These are phyloP conservation scores for Rhododendron mucronatum DNA, from an alignment of 148 eudicot species.

Conservation along the genomic window DNA sequence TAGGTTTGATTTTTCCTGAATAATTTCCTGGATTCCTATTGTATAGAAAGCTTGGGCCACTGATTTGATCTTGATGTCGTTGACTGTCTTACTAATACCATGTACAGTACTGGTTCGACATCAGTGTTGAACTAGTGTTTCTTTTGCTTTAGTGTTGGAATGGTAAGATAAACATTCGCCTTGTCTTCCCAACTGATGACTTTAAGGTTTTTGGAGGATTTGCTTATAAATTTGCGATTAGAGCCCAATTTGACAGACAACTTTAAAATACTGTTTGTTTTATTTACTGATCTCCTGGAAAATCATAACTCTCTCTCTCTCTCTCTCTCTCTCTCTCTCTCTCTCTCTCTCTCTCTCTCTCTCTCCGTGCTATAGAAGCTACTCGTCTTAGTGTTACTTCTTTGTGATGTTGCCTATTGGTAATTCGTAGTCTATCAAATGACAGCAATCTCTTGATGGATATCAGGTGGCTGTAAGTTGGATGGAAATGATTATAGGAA, in stretches of 20 bases:
- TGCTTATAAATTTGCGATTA: not conserved
- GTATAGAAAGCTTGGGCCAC: not conserved
- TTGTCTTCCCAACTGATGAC: not conserved
- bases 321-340: not conserved
- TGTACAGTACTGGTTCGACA: not conserved
- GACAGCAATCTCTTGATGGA: conserved; percentile 11
- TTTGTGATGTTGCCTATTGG: not conserved
- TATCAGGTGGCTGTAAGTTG: conserved; percentile 15
- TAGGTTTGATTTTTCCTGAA: not conserved
- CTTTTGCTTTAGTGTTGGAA: not conserved
- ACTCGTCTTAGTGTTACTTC: not conserved
- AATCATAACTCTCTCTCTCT: not conserved
- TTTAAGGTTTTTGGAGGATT: not conserved
- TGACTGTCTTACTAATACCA: not conserved
- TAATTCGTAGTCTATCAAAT: not conserved
- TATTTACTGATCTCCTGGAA: not conserved
- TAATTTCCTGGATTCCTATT: not conserved
- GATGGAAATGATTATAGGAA: conserved; percentile 26
- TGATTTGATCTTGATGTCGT: not conserved
- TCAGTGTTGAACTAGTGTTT: not conserved
- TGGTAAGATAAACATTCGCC: not conserved
- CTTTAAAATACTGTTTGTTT: not conserved
- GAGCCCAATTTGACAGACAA: not conserved
- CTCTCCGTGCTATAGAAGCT: not conserved
- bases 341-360: not conserved